A percentile compares a stretch with the other conserved stretches of the same genome.
phyloP scores from a whole-genome alignment of 371 early-diverging fungal genomes.

The Umbelopsis sp. region DNA sequence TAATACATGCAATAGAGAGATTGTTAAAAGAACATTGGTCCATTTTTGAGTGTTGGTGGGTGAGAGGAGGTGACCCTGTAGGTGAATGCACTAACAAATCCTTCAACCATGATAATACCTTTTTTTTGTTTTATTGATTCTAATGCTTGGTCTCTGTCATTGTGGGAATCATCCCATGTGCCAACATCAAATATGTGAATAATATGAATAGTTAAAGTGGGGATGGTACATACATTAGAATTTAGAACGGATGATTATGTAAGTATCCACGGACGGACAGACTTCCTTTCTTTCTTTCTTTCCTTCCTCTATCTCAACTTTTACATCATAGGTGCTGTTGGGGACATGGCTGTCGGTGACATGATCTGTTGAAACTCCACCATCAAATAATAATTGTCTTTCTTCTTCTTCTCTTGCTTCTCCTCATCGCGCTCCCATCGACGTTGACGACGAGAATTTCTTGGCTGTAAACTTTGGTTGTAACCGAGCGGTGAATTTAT shows the following conservation, averaged over 20 bases:
- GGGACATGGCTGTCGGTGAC: neutral
- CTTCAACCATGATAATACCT: neutral
- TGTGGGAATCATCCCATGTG: too few relatives aligned
- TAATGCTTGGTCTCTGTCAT: too few relatives aligned
- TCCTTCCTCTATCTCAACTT: neutral
- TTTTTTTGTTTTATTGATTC: too few relatives aligned
- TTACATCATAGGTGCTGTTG: neutral
- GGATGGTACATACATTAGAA: too few relatives aligned
- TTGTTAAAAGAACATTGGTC: neutral
- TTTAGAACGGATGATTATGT: too few relatives aligned
- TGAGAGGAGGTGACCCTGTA: neutral
- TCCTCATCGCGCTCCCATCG: neutral
- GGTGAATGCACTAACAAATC: neutral
- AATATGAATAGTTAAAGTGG: too few relatives aligned
- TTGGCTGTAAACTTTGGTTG: neutral
- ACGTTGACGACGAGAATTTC: neutral
- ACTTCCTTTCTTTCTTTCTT: too few relatives aligned
- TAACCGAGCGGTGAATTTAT: neutral
- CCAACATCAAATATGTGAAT: too few relatives aligned
- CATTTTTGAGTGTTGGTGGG: neutral
- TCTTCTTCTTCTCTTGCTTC: neutral
- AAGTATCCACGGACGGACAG: too few relatives aligned
- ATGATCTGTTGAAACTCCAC: neutral
- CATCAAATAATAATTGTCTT: neutral
- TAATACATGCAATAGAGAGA: constrained; percentile 17